Evolutionary conservation across 2,329 filamentous ascomycete species (phyloP), one percentile per base, ranked within the genome.

Genomic region (Dryadomyces sulphureus): DNA sequence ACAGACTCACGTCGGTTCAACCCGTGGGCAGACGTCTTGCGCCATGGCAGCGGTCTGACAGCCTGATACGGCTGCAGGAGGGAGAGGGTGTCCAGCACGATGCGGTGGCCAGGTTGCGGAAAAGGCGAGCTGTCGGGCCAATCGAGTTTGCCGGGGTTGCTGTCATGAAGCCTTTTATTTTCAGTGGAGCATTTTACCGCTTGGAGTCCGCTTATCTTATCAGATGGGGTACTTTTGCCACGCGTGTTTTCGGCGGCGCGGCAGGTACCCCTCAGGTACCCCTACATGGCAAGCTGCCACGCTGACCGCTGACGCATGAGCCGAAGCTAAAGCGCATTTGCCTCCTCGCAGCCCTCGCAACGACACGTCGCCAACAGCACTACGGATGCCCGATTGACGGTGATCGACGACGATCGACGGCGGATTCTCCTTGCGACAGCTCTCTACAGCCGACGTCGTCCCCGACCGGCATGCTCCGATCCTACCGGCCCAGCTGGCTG

Each of bases 1-100:
- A 19, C 30, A 48, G 21, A 61, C 67, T 60, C 50, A 71, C 69
- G 69, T 65, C 43, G 68, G 67, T 55, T 72, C 69, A 30, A 62
- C 53, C 51, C 59, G 55, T 25, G 67, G 65, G 52, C 69, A 72
- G 40, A 60, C 60, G 47, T 67, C 64, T 42, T 56, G 55, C 43
- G 60, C 54, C 67, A 70, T 69, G 35, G 49, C 55, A 41, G 32
- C 38, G 36, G 20, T 30, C 35, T 20, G 43, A 25, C 22, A 21
- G 36, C 24, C 41, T 12, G 21, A 17, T 22, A 32, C 19, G 27
- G 30, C 22, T 16, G 14, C 9, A 3, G 14, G n/a, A n/a, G n/a
- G 11, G 6, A 34, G 19, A 12, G 19, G 17, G 6, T 7, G 45
- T n/a, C 25, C 17, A 14, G n/a, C 9, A 16, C 4, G 12, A 24